Evolutionary conservation across 2,329 filamentous ascomycete species (phyloP), one percentile per base, ranked within the genome.

Genomic region (Pseudocercospora fuligena): DNA sequence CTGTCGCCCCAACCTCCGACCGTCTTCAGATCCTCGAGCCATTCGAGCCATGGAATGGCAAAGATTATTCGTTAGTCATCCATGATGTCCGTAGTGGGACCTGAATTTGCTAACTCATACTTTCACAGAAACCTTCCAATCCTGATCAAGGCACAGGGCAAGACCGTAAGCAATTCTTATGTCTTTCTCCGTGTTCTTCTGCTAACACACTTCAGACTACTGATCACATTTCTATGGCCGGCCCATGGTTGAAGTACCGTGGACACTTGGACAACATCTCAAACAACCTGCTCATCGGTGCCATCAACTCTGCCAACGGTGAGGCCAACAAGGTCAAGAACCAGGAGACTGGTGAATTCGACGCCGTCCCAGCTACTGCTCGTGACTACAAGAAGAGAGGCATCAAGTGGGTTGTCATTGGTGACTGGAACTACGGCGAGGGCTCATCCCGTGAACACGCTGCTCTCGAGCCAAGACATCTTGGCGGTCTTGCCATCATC

Each of bases 341-440:
- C 89, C 84, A 88, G 82, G 90, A 91, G 77, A 97, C 86, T 70
- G 92, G 90, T 76, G 89, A 94, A 73, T 94, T 88, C 80, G 93
- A 90, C 78, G 92, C 92, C 68, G 95, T 99, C 65, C 95, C 95
- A 66, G 93, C 91, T 69, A 94, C 94, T 77, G 95, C 95, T 74
- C 93, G 94, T 86, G 93, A 97, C 85, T 98, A 98, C 90, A 99
- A 99, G 91, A 89, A 90, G 82, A 94, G 95, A 85, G 93, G 93
- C 68, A 90, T 98, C 82, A 89, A 90, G 84, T 99, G 95, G 95
- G 94, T 97, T 79, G 95, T 99, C 73, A 83, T 99, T 78, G 95
- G 95, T 85, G 95, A 98, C 88, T 98, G 93, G 93, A 99, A 99
- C 88, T 98, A 98, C 84, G 95, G 95, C 73, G 95, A 99, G 85